These are phyloP conservation scores for Hippophae rhamnoides DNA, from an alignment of 306 rosid species.

Conservation along the genomic window DNA sequence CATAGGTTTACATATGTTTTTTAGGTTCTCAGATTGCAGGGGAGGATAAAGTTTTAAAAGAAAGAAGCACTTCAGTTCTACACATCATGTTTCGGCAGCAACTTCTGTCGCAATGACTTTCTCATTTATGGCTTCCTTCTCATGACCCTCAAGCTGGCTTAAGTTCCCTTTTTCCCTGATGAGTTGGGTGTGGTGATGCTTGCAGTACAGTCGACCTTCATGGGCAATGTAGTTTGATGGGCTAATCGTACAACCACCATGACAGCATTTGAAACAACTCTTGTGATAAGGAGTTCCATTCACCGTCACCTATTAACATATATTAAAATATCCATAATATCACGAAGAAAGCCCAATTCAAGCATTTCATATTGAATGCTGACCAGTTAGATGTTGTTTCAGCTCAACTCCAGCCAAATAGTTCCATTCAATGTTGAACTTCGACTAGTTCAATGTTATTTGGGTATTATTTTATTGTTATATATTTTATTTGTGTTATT, in stretches of 20 bases:
- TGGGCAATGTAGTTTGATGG: constrained; percentile 97
- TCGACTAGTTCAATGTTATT: too few relatives aligned
- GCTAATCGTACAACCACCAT: constrained; percentile 95
- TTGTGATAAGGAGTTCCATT: constrained; percentile 95
- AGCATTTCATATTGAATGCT: too few relatives aligned
- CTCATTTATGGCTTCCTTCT: constrained; percentile 28
- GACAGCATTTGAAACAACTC: constrained; percentile 92
- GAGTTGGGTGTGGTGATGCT: constrained; percentile 87
- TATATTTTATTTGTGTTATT: too few relatives aligned
- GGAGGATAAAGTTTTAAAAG: background rate
- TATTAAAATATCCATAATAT: background rate
- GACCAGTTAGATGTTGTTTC: too few relatives aligned
- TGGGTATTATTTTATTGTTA: too few relatives aligned
- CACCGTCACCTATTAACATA: constrained; percentile 56
- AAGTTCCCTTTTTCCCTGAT: constrained; percentile 92
- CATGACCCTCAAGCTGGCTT: constrained; percentile 91
- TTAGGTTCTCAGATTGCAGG: constrained; percentile 10
- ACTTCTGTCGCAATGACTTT: constrained; percentile 39
- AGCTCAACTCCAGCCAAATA: too few relatives aligned
- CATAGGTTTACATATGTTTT: constrained; percentile 11
- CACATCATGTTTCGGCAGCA: constrained; percentile 40
- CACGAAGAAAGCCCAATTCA: too few relatives aligned
- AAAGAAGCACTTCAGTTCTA: background rate
- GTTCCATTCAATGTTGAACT: too few relatives aligned
- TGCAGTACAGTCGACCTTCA: constrained; percentile 95